Evolutionary conservation across 805 yeast species (phyloP), one percentile per base, ranked within the genome.

Genomic region (Zygosaccharomyces kombuchaensis): DNA sequence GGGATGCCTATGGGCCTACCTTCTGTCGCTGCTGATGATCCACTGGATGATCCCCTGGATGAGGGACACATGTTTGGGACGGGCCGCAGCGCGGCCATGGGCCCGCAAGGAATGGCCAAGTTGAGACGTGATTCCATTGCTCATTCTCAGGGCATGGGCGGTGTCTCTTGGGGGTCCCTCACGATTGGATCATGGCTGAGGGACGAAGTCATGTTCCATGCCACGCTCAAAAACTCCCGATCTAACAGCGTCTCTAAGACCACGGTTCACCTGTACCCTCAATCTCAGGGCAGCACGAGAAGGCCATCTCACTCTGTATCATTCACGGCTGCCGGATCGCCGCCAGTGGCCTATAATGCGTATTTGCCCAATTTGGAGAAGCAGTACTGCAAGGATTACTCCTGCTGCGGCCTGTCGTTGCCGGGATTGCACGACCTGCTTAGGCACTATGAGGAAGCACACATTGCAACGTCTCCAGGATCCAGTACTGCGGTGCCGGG

Each of bases 91-190:
- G 43, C 53, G 39, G 40, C 47, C 21, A 43, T 45, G 45, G 56
- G 38, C 9, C 46, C 50, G 12, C 54, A 43, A 41, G 55, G 55
- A 34, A 49, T 57, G 48, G 59, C 60, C n/a, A 66, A 81, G 52
- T 77, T 89, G 52, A 78, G 96, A 60, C 75, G 97, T 53, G 98
- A 91, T 58, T 81, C 90, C 47, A 81, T 93, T 47, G 96, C 97
- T 25, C 98, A 91, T 64, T 84, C 96, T 2, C 96, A 88, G 63
- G 98, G 98, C 9, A 87, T 93, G 83, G 98, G 98, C 36, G 99
- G 98, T 38, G 86, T 91, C 27, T 84, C 95, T 7, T 91, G 97
- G 96, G 98, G 98, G 17, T 89, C 96, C 2, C 80, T 90, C 46
- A 84, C 95, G 22, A 89, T 91, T 25, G 97, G 97, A 10, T 82